Evolutionary conservation across 352 stramenopile species (phyloP).

Genomic region (Phytophthora pluvialis): DNA sequence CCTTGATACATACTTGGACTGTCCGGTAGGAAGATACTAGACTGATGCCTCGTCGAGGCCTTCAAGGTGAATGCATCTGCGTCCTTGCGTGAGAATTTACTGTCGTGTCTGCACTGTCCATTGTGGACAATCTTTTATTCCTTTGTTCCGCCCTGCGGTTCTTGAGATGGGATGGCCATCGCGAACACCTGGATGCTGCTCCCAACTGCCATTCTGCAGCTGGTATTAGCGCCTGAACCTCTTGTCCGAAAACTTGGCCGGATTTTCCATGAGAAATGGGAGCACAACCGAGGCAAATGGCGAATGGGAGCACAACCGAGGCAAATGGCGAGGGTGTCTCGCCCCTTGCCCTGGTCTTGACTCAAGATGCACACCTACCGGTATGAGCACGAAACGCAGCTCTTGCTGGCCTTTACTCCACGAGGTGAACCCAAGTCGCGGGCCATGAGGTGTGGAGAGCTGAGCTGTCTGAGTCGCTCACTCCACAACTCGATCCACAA

Average conservation of each 20-base stretch:
- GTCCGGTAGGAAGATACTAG: not conserved
- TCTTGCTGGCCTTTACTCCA: conserved; percentile 23
- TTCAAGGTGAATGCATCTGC: conserved; percentile 9
- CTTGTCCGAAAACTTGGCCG: conserved; percentile 14
- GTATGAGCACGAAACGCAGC: conserved; percentile 24
- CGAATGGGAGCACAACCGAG: conserved; percentile 8
- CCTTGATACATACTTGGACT: conserved; percentile 1
- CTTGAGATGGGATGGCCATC: conserved; percentile 5
- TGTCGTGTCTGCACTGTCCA: conserved; percentile 10
- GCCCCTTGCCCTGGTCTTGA: conserved; percentile 17
- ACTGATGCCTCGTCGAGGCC: not conserved
- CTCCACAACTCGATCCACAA: conserved; percentile 14
- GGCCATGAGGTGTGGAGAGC: not conserved
- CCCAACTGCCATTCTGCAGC: conserved; percentile 10
- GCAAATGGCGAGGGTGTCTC: conserved; percentile 1
- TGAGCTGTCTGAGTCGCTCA: conserved; percentile 1
- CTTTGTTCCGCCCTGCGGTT: conserved; percentile 11
- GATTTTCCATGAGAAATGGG: conserved; percentile 33
- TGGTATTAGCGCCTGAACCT: conserved; percentile 3
- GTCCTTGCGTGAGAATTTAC: conserved; percentile 1
- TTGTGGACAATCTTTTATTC: conserved; percentile 6
- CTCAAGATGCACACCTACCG: not conserved
- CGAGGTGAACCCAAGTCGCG: conserved; percentile 13
- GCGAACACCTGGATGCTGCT: conserved; percentile 15
- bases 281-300: conserved; percentile 10